Base-by-base conservation (phyloP, 2,329 filamentous ascomycete species). In the Xylaria sp. region DNA sequence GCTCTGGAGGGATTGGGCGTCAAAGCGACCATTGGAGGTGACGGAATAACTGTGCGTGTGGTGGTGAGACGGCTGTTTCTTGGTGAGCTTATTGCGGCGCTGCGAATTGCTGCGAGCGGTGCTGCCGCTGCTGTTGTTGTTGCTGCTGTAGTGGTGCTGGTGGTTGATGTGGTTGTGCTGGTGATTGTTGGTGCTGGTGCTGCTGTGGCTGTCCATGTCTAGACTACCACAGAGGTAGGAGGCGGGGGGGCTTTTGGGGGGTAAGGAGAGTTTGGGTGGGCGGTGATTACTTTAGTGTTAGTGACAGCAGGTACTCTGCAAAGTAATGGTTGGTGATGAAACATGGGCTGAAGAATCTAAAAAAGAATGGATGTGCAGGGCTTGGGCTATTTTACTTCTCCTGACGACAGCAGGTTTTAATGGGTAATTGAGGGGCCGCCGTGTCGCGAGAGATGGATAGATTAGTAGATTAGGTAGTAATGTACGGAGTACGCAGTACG, bases 11-110 rank as follows among this genome's bases (percentile, higher is more conserved):
- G 81, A 84, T 66, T 76, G 76, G 72, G 78, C 74, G 75, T 85
- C 82, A 74, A 78, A 76, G 64, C 74, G 72, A 74, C 76, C 74
- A 75, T 83, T 80, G 74, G 79, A 72, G 76, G 67, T 76, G 55
- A 62, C 54, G 17, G 66, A 76, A 45, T 74, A 78, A 59, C 78
- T 75, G 67, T 80, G 76, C 55, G 77, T 72, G 68, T 79, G 76
- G 59, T 77, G 73, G 62, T 78, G 73, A 38, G 80, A 72, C 19
- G 77, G 81, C 52, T 82, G 82, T 70, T 84, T 85, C 76, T 88
- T 87, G 68, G 82, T 81, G 62, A 88, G 81, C 69, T 75, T 78
- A 41, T 59, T 59, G 73, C 83, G 82, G 73, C 85, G 83, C 61
- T 81, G 77, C 56, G 77, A 78, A 65, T 7, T 18, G 29, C 6